A percentile compares a stretch with the other conserved stretches of the same genome.
Conservation (phyloP, 2,329 filamentous ascomycete species). For the Bipolaris zeicola region DNA sequence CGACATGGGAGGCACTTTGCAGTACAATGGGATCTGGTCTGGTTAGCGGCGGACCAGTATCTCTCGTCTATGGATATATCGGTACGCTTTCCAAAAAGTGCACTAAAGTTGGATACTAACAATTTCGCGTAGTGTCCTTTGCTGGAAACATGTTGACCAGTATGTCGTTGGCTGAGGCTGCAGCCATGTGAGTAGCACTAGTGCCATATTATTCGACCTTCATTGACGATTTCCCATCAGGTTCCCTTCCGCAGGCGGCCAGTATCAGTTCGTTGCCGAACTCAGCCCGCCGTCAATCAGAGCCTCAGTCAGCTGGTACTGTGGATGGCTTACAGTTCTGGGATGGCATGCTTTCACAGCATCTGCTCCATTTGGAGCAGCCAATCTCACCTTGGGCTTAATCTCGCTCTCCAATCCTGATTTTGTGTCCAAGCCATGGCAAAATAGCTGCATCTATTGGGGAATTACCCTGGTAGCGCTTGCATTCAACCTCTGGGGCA, state of each 20-base stretch:
- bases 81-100: neutral
- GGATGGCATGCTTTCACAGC: slow-evolving; percentile 47
- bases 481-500: slow-evolving; percentile 52
- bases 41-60: slow-evolving; percentile 9
- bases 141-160: slow-evolving; percentile 7
- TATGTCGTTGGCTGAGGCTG: slow-evolving; percentile 7
- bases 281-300: slow-evolving; percentile 4
- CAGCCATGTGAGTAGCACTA: slow-evolving; percentile 7
- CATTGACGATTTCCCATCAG: slow-evolving; percentile 1
- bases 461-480: slow-evolving; percentile 53
- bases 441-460: slow-evolving; percentile 42
- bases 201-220: neutral
- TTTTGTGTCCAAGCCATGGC: slow-evolving; percentile 52
- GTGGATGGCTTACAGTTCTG: slow-evolving; percentile 32
- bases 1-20: slow-evolving; percentile 13
- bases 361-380: slow-evolving; percentile 24
- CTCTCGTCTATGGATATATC: slow-evolving; percentile 12
- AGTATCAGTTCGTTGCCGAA: slow-evolving; percentile 13
- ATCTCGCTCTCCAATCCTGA: slow-evolving; percentile 41
- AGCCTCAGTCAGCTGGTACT: slow-evolving; percentile 1
- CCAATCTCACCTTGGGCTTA: slow-evolving; percentile 29
- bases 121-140: slow-evolving; percentile 1
- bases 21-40: slow-evolving; percentile 14
- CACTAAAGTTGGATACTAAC: neutral
- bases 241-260: slow-evolving; percentile 12